phyloP scores from a whole-genome alignment of 768 basidiomycete species.

The Trametes meyenii region DNA sequence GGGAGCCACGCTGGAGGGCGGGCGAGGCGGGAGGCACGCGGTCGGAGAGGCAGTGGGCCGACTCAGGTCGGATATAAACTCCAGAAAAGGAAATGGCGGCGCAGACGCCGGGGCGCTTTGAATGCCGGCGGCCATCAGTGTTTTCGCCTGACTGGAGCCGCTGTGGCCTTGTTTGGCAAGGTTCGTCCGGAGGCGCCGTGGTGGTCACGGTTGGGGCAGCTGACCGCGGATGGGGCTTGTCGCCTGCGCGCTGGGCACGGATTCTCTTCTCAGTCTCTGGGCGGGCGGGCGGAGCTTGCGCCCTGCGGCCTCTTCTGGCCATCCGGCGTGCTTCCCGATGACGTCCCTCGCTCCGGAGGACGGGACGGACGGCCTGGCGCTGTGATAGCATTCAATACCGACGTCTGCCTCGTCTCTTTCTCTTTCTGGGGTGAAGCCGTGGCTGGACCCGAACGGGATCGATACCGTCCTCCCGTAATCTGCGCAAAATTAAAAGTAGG shows the following conservation, averaged over 20 bases:
- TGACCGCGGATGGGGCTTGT: not conserved
- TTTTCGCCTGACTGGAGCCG: not conserved
- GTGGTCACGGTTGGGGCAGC: no score
- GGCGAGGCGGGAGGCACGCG: not conserved
- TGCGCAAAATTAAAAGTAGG: no score
- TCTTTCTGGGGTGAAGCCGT: no score
- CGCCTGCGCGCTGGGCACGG: not conserved
- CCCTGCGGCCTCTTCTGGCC: not conserved
- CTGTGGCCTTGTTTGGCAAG: constrained; percentile 11
- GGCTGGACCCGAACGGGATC: no score
- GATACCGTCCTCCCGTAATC: no score
- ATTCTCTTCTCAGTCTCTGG: not conserved
- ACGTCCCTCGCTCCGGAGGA: not conserved
- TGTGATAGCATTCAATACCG: no score
- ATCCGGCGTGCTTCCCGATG: not conserved
- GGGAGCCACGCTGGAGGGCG: not conserved
- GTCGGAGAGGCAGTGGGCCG: constrained; percentile 5
- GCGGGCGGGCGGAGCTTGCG: constrained; percentile 5
- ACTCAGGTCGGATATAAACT: constrained; percentile 1
- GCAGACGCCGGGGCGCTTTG: not conserved
- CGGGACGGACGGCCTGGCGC: not conserved
- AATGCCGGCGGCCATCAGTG: constrained; percentile 9
- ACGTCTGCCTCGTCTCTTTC: no score
- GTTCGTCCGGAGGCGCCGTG: not conserved
- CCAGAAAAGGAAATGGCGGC: not conserved